Conservation (phyloP, 208 protist genomes). For the Acanthamoeba quina region DNA sequence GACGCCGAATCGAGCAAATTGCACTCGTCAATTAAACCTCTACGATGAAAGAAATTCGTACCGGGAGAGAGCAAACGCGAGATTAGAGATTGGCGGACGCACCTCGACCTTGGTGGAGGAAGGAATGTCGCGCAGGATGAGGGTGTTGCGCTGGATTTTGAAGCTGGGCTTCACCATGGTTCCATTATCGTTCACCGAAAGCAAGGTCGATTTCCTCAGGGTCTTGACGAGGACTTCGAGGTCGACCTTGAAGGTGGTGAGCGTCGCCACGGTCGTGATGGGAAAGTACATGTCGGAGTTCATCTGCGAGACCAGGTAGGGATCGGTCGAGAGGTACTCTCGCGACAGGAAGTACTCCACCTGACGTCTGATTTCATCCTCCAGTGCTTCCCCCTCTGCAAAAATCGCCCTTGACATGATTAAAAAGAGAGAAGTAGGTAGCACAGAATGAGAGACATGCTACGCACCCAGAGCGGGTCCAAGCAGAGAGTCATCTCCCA, state of each 20-base stretch:
- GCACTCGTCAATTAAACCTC: too few species aligned
- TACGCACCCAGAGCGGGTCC: too few species aligned
- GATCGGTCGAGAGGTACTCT: conserved; percentile 80
- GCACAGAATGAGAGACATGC: too few species aligned
- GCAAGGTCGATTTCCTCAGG: conserved; percentile 68
- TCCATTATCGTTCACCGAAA: conserved; percentile 78
- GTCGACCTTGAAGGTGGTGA: conserved; percentile 77
- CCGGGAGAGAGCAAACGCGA: too few species aligned
- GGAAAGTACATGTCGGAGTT: conserved; percentile 82
- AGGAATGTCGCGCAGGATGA: too few species aligned
- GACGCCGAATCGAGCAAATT: too few species aligned
- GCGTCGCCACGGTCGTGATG: conserved; percentile 78
- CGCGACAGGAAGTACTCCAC: conserved; percentile 85
- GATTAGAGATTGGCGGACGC: too few species aligned
- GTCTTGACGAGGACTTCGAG: conserved; percentile 79
- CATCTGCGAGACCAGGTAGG: conserved; percentile 80
- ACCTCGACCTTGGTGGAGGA: too few species aligned
- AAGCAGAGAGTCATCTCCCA: too few species aligned
- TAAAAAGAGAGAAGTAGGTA: neutral
- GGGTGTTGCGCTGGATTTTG: too few species aligned
- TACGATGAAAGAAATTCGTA: too few species aligned
- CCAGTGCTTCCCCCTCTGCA: conserved; percentile 78
- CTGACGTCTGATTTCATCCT: conserved; percentile 80
- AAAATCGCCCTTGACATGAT: neutral
- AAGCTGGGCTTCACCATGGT: too few species aligned